Base-by-base conservation (phyloP, 2,329 filamentous ascomycete species). In the Aspergillus ochraceoroseus region DNA sequence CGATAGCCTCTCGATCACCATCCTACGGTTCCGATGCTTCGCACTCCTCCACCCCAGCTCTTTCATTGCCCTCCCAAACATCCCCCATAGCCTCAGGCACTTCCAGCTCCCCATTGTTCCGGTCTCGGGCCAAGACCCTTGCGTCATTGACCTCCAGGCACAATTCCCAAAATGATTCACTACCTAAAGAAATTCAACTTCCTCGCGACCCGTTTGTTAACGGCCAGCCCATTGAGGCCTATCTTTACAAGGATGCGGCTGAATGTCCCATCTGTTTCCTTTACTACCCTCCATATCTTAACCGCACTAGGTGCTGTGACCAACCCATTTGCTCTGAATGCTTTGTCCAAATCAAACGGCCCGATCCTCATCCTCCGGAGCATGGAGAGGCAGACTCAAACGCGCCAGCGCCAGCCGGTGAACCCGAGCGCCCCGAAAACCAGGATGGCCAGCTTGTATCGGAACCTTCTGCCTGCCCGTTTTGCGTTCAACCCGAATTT, bases 181-280 rank as follows among this genome's bases (percentile, higher is more conserved):
- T 73, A 0, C 85, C 85, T 1, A 82, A 84, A 49, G 90, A 95
- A 66, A 70, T 89, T n/a, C 73, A 80, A 43, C 71, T 95, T 2
- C 83, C 88, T 0, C 75, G 81, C 46, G 88, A 95, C 52, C 85
- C 86, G 0, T 90, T 85, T 55, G 85, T 96, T 30, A 95, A 96
- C 53, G 90, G 92, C n/a, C 87, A 95, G 54, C 85, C 85, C 1
- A 74, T 96, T 31, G 92, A 96, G 65, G 90, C 89, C 1, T 90
- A 87, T 51, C 70, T 98, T 1, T 98, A 98, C 72, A 95, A 95
- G 62, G 81, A 94, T 52, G 83, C 87, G 3, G 70, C 73, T 5
- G 92, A 98, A 61, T 98, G 92, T 56, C 90, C 92, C 4, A 95
- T 98, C 47, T 98, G 92, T 70, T 95, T 96, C 62, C 73, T 96